Conservation (phyloP, 2,329 filamentous ascomycete genomes). For the Trichoderma oligosporum region DNA sequence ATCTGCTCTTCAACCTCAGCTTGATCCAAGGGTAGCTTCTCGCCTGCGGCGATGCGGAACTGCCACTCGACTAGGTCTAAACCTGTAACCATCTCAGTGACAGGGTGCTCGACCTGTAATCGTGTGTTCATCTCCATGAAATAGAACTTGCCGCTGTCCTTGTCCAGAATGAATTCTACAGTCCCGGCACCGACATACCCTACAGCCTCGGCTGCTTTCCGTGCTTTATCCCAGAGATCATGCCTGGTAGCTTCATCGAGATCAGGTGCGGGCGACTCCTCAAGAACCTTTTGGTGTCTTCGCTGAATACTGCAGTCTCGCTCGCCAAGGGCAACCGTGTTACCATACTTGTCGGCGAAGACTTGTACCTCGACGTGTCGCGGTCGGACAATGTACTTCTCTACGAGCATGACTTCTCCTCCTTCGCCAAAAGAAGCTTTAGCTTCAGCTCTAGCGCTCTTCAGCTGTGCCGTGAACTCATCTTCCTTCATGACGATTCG, state of each 20-base stretch:
- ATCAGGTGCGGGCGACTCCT: constrained; percentile 78
- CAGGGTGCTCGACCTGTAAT: constrained; percentile 93
- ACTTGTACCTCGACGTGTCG: constrained; percentile 89
- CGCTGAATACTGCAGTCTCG: constrained; percentile 85
- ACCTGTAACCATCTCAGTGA: constrained; percentile 69
- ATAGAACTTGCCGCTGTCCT: constrained; percentile 74
- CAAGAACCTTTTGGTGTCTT: constrained; percentile 85
- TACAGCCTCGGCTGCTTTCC: constrained; percentile 67
- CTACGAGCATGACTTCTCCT: constrained; percentile 76
- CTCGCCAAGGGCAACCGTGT: constrained; percentile 80
- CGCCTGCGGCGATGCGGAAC: constrained; percentile 66
- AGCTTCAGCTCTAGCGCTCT: constrained; percentile 71
- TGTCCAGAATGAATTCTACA: constrained; percentile 86
- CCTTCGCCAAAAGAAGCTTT: constrained; percentile 76
- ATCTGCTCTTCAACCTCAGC: constrained; percentile 71
- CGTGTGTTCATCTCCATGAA: constrained; percentile 84
- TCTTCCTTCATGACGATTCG: constrained; percentile 65
- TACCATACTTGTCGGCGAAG: constrained; percentile 76
- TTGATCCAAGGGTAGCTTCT: constrained; percentile 54
- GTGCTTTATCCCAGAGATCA: constrained; percentile 63
- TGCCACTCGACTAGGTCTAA: constrained; percentile 91
- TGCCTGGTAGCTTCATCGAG: constrained; percentile 55
- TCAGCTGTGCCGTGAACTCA: constrained; percentile 68
- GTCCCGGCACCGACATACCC: constrained; percentile 88
- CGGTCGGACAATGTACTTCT: constrained; percentile 74